A percentile compares a stretch with the other conserved stretches of the same genome.
phyloP scores from a whole-genome alignment of 2,329 filamentous ascomycete genomes.

The Hypoxylon sp. region DNA sequence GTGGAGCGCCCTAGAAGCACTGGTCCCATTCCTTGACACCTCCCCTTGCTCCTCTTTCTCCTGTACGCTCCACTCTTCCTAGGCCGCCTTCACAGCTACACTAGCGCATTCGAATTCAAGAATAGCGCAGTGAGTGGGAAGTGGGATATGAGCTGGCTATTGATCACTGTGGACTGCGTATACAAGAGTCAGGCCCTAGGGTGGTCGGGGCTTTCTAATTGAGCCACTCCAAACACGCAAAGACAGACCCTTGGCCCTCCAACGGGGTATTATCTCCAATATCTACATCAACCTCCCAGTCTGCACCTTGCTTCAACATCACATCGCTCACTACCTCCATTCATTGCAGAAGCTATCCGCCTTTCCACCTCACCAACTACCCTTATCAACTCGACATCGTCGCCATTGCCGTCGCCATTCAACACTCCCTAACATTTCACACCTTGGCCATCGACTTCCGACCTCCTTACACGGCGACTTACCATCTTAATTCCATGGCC shows the following conservation, averaged over 20 bases:
- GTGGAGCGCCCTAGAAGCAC: slow-evolving; percentile 54
- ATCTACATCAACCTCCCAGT: slow-evolving; percentile 54
- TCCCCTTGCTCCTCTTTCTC: slow-evolving; percentile 44
- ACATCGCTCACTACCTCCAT: slow-evolving; percentile 46
- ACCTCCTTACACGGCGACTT: slow-evolving; percentile 42
- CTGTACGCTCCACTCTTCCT: slow-evolving; percentile 44
- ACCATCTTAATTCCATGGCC: slow-evolving; percentile 58
- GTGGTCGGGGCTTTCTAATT: slow-evolving; percentile 49
- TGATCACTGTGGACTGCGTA: slow-evolving; percentile 45
- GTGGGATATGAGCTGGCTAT: slow-evolving; percentile 52
- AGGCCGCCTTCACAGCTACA: slow-evolving; percentile 54
- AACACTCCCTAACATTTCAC: slow-evolving; percentile 31
- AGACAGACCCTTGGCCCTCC: slow-evolving; percentile 50
- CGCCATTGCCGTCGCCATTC: slow-evolving; percentile 37
- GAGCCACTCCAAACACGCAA: slow-evolving; percentile 55
- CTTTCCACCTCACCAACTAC: slow-evolving; percentile 31
- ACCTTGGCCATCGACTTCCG: slow-evolving; percentile 33
- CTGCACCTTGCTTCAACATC: slow-evolving; percentile 49
- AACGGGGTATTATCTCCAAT: slow-evolving; percentile 49
- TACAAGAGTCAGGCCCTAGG: slow-evolving; percentile 46
- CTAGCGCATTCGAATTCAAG: slow-evolving; percentile 56
- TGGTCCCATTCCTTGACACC: slow-evolving; percentile 52
- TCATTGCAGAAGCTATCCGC: slow-evolving; percentile 38
- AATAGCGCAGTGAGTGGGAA: slow-evolving; percentile 55
- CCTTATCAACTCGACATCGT: slow-evolving; percentile 33